phyloP scores from a whole-genome alignment of 176 grass and related monocot genomes.

The Rhynchospora pubera region DNA sequence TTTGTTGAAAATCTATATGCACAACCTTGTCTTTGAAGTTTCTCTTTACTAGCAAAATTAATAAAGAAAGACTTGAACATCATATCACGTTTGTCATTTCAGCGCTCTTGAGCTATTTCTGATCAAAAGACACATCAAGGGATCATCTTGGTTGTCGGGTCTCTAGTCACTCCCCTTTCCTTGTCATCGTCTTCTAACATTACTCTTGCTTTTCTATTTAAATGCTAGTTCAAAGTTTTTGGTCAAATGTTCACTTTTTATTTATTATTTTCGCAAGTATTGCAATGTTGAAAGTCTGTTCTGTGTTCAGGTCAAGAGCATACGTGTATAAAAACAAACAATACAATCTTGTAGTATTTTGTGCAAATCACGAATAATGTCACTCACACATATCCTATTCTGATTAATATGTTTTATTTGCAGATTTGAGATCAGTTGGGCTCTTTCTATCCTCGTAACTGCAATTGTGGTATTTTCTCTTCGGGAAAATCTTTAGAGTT shows the following conservation, averaged over 20 bases:
- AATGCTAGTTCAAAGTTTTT: too few species aligned
- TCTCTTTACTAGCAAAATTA: neutral
- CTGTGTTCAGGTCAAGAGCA: too few species aligned
- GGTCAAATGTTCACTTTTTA: too few species aligned
- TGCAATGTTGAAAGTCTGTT: too few species aligned
- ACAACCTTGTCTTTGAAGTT: slow-evolving; percentile 12
- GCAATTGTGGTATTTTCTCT: slow-evolving; percentile 48
- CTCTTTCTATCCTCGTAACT: slow-evolving; percentile 70
- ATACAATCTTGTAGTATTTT: too few species aligned
- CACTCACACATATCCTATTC: neutral
- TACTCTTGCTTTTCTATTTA: too few species aligned
- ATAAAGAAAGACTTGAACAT: neutral
- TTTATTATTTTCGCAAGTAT: too few species aligned
- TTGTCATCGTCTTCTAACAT: too few species aligned
- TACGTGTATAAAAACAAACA: too few species aligned
- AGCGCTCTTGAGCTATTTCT: slow-evolving; percentile 93
- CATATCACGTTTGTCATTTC: slow-evolving; percentile 28
- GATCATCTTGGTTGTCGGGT: slow-evolving; percentile 69
- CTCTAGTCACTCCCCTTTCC: too few species aligned
- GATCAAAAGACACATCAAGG: slow-evolving; percentile 93
- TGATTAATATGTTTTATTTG: slow-evolving; percentile 9
- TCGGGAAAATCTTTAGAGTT: neutral
- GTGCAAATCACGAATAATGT: too few species aligned
- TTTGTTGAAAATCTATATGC: neutral
- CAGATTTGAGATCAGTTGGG: slow-evolving; percentile 66